Percentiles rank a stretch among this genome's conserved stretches.
Evolutionary conservation across 768 basidiomycete species (phyloP).

Genomic region (Mycena vitilis): DNA sequence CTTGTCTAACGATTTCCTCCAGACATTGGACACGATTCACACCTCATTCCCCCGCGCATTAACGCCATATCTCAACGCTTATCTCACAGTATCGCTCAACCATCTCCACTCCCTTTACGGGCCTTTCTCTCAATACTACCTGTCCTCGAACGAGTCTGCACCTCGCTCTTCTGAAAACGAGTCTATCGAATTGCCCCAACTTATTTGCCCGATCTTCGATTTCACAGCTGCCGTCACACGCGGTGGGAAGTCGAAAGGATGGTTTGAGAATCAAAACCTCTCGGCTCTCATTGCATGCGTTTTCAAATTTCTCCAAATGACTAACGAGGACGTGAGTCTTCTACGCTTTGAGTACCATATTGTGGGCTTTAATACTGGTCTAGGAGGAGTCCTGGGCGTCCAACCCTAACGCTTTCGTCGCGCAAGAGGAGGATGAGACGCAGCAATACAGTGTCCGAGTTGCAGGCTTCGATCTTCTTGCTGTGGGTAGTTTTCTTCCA

Average conservation of each 20-base stretch:
- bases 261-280: conserved; percentile 69
- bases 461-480: conserved; percentile 85
- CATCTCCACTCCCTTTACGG: conserved; percentile 72
- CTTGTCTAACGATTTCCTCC: conserved; percentile 18
- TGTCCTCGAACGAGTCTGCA: conserved; percentile 63
- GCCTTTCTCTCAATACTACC: conserved; percentile 71
- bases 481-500: conserved; percentile 56
- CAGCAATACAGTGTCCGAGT: conserved; percentile 85
- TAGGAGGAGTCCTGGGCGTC: conserved; percentile 93
- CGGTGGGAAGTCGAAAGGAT: conserved; percentile 70
- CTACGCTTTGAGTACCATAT: background rate
- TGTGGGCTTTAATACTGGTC: conserved; percentile 11
- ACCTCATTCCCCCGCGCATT: conserved; percentile 85
- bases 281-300: conserved; percentile 63
- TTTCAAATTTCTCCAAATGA: conserved; percentile 87
- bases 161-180: conserved; percentile 83
- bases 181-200: conserved; percentile 76
- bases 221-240: conserved; percentile 77
- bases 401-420: conserved; percentile 92
- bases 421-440: conserved; percentile 94
- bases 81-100: conserved; percentile 66
- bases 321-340: conserved; percentile 81
- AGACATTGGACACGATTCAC: conserved; percentile 86
- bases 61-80: conserved; percentile 68
- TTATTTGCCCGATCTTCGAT: conserved; percentile 85